Conservation (phyloP, 208 protist genomes). For the Vickermania ingenoplastis region DNA sequence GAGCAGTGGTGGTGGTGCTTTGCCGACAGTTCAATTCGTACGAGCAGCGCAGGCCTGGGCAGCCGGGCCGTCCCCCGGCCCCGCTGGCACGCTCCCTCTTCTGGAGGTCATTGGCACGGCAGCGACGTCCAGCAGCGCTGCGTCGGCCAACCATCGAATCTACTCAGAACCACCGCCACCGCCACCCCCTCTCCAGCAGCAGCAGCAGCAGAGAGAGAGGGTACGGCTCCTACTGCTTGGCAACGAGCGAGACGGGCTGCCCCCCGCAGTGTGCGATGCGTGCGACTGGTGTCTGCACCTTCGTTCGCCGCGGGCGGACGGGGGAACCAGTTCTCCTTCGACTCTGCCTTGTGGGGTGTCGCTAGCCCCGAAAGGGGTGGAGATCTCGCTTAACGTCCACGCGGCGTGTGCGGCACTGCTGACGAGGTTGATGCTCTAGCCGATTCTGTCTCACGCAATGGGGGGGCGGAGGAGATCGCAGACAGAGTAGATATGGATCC, state of each 20-base stretch:
- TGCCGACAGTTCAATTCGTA: no score
- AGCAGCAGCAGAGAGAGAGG: background rate
- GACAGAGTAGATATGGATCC: no score
- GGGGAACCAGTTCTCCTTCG: background rate
- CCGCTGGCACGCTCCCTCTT: background rate
- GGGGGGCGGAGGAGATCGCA: no score
- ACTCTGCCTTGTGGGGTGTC: background rate
- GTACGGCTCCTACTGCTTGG: slow-evolving; percentile 55
- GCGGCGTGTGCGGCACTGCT: slow-evolving; percentile 61
- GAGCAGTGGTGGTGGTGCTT: background rate
- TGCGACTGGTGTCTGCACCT: slow-evolving; percentile 60
- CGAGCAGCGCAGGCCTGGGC: background rate
- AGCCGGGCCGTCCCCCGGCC: background rate
- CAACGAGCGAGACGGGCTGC: slow-evolving; percentile 63
- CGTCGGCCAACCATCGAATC: background rate
- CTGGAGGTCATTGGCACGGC: background rate
- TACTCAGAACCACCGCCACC: no score
- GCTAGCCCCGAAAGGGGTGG: slow-evolving; percentile 12
- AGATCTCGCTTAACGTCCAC: slow-evolving; percentile 78
- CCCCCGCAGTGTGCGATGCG: slow-evolving; percentile 21
- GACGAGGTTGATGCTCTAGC: slow-evolving; percentile 16
- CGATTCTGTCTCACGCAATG: no score
- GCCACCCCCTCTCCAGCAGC: background rate
- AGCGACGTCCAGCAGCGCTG: background rate
- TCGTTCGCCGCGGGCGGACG: slow-evolving; percentile 19